Conservation (phyloP, 2,329 filamentous ascomycete genomes). For the Calonectria hongkongensis region DNA sequence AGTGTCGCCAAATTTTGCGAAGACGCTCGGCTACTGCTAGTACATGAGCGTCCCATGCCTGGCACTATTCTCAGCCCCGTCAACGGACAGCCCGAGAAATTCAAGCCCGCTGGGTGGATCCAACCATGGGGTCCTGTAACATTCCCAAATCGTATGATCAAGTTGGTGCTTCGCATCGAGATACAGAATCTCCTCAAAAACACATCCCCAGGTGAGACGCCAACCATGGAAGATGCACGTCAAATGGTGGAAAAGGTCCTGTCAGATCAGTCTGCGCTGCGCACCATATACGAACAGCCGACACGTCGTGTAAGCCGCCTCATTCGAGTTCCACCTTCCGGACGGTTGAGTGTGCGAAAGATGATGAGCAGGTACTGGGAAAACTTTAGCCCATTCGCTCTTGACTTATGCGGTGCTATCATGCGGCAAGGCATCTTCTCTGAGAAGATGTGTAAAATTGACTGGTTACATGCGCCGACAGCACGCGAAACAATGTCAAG, state of each 20-base stretch:
- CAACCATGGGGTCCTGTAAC: conserved; percentile 57
- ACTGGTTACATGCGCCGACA: conserved; percentile 85
- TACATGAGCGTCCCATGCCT: conserved; percentile 73
- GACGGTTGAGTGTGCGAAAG: conserved; percentile 72
- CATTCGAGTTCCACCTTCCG: conserved; percentile 38
- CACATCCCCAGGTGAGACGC: conserved; percentile 49
- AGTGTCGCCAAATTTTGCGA: conserved; percentile 74
- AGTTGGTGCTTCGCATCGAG: conserved; percentile 63
- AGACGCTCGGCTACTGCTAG: conserved; percentile 69
- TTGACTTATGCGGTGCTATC: conserved; percentile 80
- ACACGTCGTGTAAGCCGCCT: conserved; percentile 31
- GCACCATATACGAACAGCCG: conserved; percentile 40
- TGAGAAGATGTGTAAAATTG: conserved; percentile 84
- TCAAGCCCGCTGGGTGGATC: background rate
- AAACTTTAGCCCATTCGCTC: conserved; percentile 77
- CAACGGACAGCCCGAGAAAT: conserved; percentile 69
- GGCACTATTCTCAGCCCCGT: conserved; percentile 78
- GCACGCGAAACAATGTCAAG: conserved; percentile 78
- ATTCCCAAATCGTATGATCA: conserved; percentile 77
- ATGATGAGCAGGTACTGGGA: conserved; percentile 84
- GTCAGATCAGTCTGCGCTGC: conserved; percentile 51
- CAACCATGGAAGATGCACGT: conserved; percentile 71
- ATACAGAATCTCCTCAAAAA: conserved; percentile 63
- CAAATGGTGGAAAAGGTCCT: conserved; percentile 69
- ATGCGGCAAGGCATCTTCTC: conserved; percentile 80